Evolutionary conservation across 2,329 filamentous ascomycete genomes (phyloP).

Genomic region (Pseudocercospora macadamiae): DNA sequence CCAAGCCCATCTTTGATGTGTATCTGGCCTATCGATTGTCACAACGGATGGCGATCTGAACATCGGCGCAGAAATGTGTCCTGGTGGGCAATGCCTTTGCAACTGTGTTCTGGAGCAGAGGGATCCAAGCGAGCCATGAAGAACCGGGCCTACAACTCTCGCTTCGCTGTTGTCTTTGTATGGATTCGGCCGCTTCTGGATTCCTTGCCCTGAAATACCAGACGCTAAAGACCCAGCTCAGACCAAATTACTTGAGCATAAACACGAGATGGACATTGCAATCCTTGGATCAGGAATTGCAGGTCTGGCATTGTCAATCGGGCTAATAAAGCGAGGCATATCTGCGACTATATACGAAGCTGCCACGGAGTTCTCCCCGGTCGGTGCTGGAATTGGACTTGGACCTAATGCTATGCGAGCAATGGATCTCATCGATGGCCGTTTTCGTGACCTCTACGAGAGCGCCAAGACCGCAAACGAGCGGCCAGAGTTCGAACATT

Average conservation of each 20-base stretch:
- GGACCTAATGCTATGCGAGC: constrained; percentile 18
- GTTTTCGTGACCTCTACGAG: constrained; percentile 16
- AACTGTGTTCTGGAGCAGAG: background rate
- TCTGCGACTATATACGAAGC: constrained; percentile 52
- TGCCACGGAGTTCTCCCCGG: constrained; percentile 47
- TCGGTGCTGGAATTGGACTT: constrained; percentile 50
- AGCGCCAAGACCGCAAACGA: constrained; percentile 13
- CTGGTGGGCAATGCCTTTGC: background rate
- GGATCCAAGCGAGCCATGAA: background rate
- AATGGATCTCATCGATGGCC: constrained; percentile 13
- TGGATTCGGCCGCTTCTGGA: too few relatives aligned
- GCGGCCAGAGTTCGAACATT: constrained; percentile 9
- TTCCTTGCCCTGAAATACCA: too few relatives aligned
- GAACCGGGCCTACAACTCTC: too few relatives aligned
- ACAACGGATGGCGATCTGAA: too few relatives aligned
- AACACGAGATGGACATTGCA: background rate
- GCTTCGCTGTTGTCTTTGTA: too few relatives aligned
- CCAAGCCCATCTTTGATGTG: background rate
- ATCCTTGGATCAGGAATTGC: constrained; percentile 58
- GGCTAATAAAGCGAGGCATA: constrained; percentile 50
- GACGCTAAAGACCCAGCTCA: background rate
- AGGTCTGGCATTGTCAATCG: constrained; percentile 57
- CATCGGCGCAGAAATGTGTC: too few relatives aligned
- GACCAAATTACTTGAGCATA: background rate
- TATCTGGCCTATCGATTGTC: background rate